Evolutionary conservation across 192 early-diverging fungal genomes (phyloP).

Genomic region (Backusella tarrabulga): DNA sequence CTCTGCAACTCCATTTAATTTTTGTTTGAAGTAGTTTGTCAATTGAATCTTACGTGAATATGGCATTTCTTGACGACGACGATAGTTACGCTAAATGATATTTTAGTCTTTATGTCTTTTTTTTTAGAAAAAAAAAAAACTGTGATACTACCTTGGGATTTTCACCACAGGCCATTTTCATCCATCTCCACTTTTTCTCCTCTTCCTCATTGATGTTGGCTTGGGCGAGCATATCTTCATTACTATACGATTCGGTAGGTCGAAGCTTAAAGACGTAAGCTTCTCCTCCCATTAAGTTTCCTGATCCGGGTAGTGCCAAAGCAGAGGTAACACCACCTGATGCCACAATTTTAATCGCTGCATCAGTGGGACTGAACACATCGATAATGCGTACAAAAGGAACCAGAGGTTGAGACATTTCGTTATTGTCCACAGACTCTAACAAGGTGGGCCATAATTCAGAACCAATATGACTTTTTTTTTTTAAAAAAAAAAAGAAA

Average conservation of each 20-base stretch:
- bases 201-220: conserved; percentile 48
- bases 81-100: neutral
- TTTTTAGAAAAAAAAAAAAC: neutral
- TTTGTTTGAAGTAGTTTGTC: neutral
- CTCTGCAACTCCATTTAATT: neutral
- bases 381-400: conserved; percentile 69
- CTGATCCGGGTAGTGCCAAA: conserved; percentile 69
- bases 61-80: conserved; percentile 33
- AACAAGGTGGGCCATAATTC: conserved; percentile 60
- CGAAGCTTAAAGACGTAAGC: conserved; percentile 66
- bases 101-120: neutral
- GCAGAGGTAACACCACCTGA: conserved; percentile 77
- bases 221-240: conserved; percentile 62
- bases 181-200: conserved; percentile 56
- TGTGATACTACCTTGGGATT: conserved; percentile 53
- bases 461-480: conserved; percentile 60
- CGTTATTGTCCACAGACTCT: conserved; percentile 62
- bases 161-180: conserved; percentile 86
- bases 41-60: conserved; percentile 33
- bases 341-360: conserved; percentile 51
- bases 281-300: conserved; percentile 78
- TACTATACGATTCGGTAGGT: conserved; percentile 46
- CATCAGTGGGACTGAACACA: conserved; percentile 65
- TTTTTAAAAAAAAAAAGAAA: neutral
- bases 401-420: conserved; percentile 56